These are phyloP conservation scores for Aspergillus jensenii DNA, from an alignment of 2,329 filamentous ascomycete genomes.

Conservation along the genomic window DNA sequence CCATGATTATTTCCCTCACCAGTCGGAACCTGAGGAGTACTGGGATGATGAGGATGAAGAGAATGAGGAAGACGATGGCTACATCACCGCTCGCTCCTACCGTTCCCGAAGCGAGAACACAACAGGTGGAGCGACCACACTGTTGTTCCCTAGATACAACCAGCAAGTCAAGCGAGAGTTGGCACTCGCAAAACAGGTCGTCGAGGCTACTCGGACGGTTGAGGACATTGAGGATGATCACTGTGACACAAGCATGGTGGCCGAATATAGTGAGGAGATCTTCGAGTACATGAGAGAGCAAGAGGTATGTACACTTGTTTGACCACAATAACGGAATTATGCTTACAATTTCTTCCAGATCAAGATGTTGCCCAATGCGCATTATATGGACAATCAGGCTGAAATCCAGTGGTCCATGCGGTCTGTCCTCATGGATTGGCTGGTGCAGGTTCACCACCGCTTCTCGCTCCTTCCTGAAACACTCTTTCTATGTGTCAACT, in stretches of 20 bases:
- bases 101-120: constrained; percentile 75
- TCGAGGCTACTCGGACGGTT: constrained; percentile 63
- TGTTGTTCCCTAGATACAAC: constrained; percentile 73
- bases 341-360: constrained; percentile 51
- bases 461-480: constrained; percentile 93
- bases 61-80: constrained; percentile 68
- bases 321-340: background rate
- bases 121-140: constrained; percentile 60
- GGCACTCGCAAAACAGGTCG: constrained; percentile 63
- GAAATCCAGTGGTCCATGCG: constrained; percentile 99
- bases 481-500: constrained; percentile 91
- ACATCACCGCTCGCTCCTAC: constrained; percentile 74
- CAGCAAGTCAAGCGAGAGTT: constrained; percentile 71
- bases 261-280: constrained; percentile 94
- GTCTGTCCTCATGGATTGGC: constrained; percentile 94
- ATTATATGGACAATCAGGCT: constrained; percentile 97
- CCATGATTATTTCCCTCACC: constrained; percentile 26
- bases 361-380: constrained; percentile 78
- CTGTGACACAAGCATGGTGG: constrained; percentile 96
- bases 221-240: constrained; percentile 85
- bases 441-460: constrained; percentile 91
- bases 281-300: constrained; percentile 87
- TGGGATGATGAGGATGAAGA: constrained; percentile 78
- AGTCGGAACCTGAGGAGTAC: constrained; percentile 65
- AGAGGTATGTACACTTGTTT: constrained; percentile 61